Conservation (phyloP, 2,329 filamentous ascomycete genomes). For the Keithomyces neogunnii region DNA sequence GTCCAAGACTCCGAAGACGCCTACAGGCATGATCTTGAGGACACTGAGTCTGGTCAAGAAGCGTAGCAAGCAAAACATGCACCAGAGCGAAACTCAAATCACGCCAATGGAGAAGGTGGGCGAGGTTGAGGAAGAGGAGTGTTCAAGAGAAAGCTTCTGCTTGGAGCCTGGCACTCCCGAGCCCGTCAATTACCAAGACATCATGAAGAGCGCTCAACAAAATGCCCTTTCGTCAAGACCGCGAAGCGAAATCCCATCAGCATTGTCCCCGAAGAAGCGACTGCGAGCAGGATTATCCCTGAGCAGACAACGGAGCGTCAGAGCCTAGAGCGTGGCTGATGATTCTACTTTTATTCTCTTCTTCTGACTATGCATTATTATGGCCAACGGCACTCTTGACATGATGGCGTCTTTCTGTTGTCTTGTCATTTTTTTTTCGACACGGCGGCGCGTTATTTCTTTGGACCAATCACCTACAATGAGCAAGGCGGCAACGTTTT, state of each 20-base stretch:
- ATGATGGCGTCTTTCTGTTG: background rate
- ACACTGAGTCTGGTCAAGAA: slow-evolving; percentile 47
- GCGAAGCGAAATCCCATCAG: slow-evolving; percentile 14
- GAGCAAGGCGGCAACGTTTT: background rate
- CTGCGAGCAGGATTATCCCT: slow-evolving; percentile 27
- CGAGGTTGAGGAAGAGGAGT: slow-evolving; percentile 20
- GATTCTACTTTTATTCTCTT: background rate
- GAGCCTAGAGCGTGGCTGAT: slow-evolving; percentile 15
- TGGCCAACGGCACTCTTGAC: background rate
- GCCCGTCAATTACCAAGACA: slow-evolving; percentile 39
- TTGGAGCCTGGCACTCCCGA: slow-evolving; percentile 13
- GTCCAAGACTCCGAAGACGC: slow-evolving; percentile 32
- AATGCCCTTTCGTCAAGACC: slow-evolving; percentile 19
- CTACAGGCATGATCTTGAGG: slow-evolving; percentile 41
- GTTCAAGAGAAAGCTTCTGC: slow-evolving; percentile 11
- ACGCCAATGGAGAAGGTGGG: slow-evolving; percentile 26
- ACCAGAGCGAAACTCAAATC: slow-evolving; percentile 24
- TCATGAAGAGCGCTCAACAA: slow-evolving; percentile 35
- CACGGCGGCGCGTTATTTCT: slow-evolving; percentile 4
- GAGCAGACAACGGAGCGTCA: slow-evolving; percentile 32
- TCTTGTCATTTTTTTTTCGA: slow-evolving; percentile 2
- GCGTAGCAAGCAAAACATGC: slow-evolving; percentile 43
- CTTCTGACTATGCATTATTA: background rate
- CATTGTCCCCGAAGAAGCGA: slow-evolving; percentile 22
- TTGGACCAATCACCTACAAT: background rate